A percentile compares a stretch with the other conserved stretches of the same genome.
Evolutionary conservation across 441 rosid species (phyloP).

Genomic region (Pelargonium myrrhifolium): DNA sequence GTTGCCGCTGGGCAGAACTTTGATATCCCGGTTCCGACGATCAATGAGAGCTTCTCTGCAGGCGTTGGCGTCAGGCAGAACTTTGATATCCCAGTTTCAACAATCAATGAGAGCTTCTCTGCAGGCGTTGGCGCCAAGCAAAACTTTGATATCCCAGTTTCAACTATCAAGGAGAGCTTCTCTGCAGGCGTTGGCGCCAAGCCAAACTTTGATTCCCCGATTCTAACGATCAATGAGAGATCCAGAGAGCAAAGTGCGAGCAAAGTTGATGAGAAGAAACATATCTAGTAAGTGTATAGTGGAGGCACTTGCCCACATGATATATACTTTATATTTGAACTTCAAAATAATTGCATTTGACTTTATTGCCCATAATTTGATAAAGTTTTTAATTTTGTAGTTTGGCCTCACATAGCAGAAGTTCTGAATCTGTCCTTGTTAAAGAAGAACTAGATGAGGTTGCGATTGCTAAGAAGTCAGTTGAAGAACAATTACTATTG

Average conservation of each 20-base stretch:
- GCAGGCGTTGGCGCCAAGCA: conserved; percentile 50
- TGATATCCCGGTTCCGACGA: conserved; percentile 31
- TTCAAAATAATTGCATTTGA: too few relatives aligned
- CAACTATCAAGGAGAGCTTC: conserved; percentile 10
- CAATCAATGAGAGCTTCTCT: conserved; percentile 33
- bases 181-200: not conserved
- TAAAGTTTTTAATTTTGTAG: conserved; percentile 12
- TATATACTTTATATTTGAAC: too few relatives aligned
- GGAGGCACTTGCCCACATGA: too few relatives aligned
- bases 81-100: conserved; percentile 13
- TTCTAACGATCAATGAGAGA: conserved; percentile 12
- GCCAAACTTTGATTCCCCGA: conserved; percentile 14
- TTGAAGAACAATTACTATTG: conserved; percentile 36
- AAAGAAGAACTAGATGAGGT: conserved; percentile 29
- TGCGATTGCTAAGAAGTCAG: conserved; percentile 31
- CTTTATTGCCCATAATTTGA: not conserved
- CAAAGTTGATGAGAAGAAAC: too few relatives aligned
- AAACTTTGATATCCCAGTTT: conserved; percentile 13
- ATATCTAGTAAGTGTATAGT: too few relatives aligned
- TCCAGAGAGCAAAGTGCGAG: too few relatives aligned
- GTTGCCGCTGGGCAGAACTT: conserved; percentile 35
- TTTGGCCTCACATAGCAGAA: too few relatives aligned
- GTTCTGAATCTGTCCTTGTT: too few relatives aligned
- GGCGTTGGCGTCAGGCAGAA: conserved; percentile 39
- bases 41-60: conserved; percentile 50